These are phyloP conservation scores for Colletotrichum sp. DNA, from an alignment of 2,329 filamentous ascomycete genomes.

Conservation along the genomic window DNA sequence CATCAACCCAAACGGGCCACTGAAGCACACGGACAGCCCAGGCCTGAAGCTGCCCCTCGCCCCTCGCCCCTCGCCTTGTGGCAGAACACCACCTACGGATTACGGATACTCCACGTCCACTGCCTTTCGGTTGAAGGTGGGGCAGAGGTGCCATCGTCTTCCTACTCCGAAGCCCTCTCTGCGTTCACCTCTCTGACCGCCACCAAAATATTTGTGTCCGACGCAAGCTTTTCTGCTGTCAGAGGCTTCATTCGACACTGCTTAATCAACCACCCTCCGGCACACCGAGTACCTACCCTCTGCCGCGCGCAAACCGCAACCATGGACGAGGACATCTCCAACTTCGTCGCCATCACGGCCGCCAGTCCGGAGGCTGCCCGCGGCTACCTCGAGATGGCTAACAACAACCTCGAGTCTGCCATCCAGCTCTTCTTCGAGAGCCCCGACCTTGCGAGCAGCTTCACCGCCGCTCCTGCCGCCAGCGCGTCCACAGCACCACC, in stretches of 20 bases:
- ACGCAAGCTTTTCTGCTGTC: neutral
- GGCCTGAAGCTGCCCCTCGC: constrained; percentile 2
- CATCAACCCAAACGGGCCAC: neutral
- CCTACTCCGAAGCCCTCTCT: neutral
- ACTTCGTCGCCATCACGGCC: constrained; percentile 84
- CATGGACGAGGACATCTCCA: constrained; percentile 77
- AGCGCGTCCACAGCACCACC: constrained; percentile 23
- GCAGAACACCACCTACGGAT: neutral
- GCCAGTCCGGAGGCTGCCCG: constrained; percentile 75
- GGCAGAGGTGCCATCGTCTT: constrained; percentile 14
- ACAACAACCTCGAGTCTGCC: constrained; percentile 83
- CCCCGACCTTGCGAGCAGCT: constrained; percentile 68
- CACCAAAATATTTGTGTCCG: neutral
- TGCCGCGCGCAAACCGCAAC: constrained; percentile 19
- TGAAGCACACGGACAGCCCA: neutral
- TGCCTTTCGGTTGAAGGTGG: constrained; percentile 14
- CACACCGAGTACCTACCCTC: neutral
- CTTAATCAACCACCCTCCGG: neutral
- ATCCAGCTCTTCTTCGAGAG: constrained; percentile 91
- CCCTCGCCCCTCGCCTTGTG: neutral
- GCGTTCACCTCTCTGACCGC: neutral
- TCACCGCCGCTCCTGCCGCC: constrained; percentile 41
- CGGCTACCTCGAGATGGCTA: constrained; percentile 85
- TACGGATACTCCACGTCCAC: neutral
- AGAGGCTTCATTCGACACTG: neutral